These are phyloP conservation scores for Conticribra guillardii DNA, from an alignment of 108 stramenopile genomes.

Conservation along the genomic window DNA sequence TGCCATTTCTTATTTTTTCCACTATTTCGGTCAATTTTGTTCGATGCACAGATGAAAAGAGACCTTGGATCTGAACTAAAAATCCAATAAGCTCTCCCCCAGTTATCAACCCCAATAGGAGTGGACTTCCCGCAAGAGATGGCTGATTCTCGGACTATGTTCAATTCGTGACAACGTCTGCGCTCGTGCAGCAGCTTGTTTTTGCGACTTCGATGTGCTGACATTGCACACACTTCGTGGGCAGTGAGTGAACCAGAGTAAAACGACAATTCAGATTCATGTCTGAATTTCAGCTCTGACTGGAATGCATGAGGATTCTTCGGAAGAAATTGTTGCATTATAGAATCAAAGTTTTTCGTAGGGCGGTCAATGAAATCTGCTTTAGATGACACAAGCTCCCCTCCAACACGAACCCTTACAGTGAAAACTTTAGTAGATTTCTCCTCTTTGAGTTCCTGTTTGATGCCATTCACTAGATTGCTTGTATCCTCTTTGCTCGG, in stretches of 20 bases:
- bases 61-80: constrained; percentile 65
- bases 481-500: background rate
- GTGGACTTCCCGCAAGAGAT: constrained; percentile 76
- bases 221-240: constrained; percentile 86
- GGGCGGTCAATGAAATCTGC: constrained; percentile 39
- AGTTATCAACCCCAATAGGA: constrained; percentile 66
- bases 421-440: constrained; percentile 36
- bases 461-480: background rate
- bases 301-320: constrained; percentile 72
- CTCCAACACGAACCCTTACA: constrained; percentile 72
- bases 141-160: constrained; percentile 63
- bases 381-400: constrained; percentile 64
- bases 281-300: constrained; percentile 66
- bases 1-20: constrained; percentile 51
- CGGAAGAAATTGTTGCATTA: constrained; percentile 76
- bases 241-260: constrained; percentile 77
- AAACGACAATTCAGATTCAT: constrained; percentile 63
- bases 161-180: constrained; percentile 45
- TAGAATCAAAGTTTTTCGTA: constrained; percentile 53
- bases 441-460: constrained; percentile 9
- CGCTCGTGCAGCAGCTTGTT: constrained; percentile 56
- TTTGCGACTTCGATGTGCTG: constrained; percentile 78
- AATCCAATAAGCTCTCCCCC: constrained; percentile 80
- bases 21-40: background rate
- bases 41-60: constrained; percentile 63